A percentile compares a stretch with the other conserved stretches of the same genome.
Evolutionary conservation across 306 rosid genomes (phyloP).

Genomic region (Quercus robur): DNA sequence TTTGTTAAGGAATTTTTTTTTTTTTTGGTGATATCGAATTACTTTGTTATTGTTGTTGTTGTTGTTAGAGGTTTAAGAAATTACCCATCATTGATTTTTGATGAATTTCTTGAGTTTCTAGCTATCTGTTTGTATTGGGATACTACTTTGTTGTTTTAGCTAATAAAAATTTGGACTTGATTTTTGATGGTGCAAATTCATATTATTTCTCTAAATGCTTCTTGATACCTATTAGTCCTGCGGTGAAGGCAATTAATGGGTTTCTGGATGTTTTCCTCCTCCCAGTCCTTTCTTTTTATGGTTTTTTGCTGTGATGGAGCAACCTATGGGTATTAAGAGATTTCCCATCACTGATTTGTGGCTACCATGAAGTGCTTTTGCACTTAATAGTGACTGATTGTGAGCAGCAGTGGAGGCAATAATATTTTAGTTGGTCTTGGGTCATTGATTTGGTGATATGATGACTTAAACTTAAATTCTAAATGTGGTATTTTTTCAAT

Average conservation of each 20-base stretch:
- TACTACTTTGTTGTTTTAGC: not conserved
- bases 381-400: not conserved
- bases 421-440: not conserved
- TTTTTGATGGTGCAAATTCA: not conserved
- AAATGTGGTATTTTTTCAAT: not conserved
- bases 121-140: not conserved
- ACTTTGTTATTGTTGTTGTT: not conserved
- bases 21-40: not conserved
- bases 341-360: not conserved
- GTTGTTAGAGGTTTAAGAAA: not conserved
- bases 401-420: not conserved
- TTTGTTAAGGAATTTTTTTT: not conserved
- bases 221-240: not conserved
- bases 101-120: not conserved
- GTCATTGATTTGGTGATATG: not conserved
- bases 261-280: not conserved
- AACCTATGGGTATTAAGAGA: not conserved
- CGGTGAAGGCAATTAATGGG: not conserved
- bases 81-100: not conserved
- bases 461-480: not conserved
- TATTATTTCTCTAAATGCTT: not conserved
- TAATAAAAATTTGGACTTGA: not conserved
- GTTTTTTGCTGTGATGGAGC: not conserved
- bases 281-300: not conserved
- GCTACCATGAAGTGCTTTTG: not conserved